Evolutionary conservation across 768 basidiomycete genomes (phyloP).

Genomic region (Hypholoma fasciculare): DNA sequence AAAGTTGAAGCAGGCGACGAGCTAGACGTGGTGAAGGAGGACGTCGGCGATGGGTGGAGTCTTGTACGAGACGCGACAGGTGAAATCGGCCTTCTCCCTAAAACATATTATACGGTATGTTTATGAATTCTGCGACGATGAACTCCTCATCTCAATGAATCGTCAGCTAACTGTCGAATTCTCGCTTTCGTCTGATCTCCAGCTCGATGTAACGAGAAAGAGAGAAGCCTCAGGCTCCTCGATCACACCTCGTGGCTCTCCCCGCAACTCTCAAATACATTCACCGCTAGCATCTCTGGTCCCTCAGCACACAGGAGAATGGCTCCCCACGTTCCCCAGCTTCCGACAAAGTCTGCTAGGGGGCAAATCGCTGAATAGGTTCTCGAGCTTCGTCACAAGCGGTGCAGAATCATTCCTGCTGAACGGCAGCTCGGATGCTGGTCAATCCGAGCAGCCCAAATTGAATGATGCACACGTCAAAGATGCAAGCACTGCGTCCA

Average conservation of each 20-base stretch:
- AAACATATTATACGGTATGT: conserved; percentile 71
- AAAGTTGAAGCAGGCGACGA: conserved; percentile 68
- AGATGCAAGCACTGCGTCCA: conserved; percentile 31
- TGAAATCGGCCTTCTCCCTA: conserved; percentile 69
- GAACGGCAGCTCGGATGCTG: conserved; percentile 48
- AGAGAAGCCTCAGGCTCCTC: conserved; percentile 30
- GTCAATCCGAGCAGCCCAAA: not conserved
- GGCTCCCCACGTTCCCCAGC: conserved; percentile 57
- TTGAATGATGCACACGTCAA: conserved; percentile 21
- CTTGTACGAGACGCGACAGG: conserved; percentile 58
- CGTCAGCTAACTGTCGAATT: conserved; percentile 69
- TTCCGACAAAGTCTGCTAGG: conserved; percentile 72
- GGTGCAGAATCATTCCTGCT: conserved; percentile 84
- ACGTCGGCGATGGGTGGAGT: conserved; percentile 81
- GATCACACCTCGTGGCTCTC: conserved; percentile 50
- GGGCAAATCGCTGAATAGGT: conserved; percentile 80
- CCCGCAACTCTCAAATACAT: conserved; percentile 33
- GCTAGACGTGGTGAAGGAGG: conserved; percentile 69
- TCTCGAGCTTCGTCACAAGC: conserved; percentile 83
- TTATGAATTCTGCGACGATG: not conserved
- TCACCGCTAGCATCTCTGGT: conserved; percentile 42
- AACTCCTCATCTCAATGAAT: conserved; percentile 4
- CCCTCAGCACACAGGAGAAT: conserved; percentile 73
- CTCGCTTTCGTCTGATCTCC: conserved; percentile 43
- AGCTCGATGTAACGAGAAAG: conserved; percentile 29